Evolutionary conservation across 148 eudicot genomes (phyloP), one percentile per base, ranked within the genome.

Genomic region (Spergularia bocconei): DNA sequence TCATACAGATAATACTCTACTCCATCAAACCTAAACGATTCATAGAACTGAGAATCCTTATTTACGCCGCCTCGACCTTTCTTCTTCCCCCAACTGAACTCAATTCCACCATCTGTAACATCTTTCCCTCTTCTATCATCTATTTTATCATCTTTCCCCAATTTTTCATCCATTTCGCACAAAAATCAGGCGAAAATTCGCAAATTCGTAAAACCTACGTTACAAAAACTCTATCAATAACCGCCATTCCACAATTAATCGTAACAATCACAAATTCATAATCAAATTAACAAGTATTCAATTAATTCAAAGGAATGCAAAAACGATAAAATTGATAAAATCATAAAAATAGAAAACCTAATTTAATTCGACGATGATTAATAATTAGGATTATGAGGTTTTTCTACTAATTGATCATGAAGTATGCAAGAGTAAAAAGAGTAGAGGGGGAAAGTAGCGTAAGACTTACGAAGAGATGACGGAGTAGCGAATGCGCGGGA

Each of bases 41-140:
- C 83, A 47, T 92, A 92, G 59, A 84, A 85, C 41, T 84, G 88
- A 70, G 87, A 84, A 41, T 86, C 85, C 65, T 81, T 81, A 6
- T 83, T 84, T 39, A 38, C 69, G 33, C 80, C 85, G 16, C 92
- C 91, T 75, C 75, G 51, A 20, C 86, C 85, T 86, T 77, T 81
- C 87, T 84, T 88, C 50, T 8, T 78, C 52, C 91, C 96, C 97
- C 98, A 92, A 44, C 64, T 68, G 77, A 94, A 90, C 8, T 83
- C 87, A 33, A 88, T 53, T 23, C 81, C 63, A 14, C 80, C 83
- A 11, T 78, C 81, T n/a, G 14, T 17, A n/a, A n/a, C 8, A 48
- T 20, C 29, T n/a, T 44, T 44, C 48, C 10, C 48, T n/a, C n/a
- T n/a, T n/a, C n/a, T n/a, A n/a, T n/a, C n/a, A n/a, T n/a, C n/a